Conservation (phyloP, 371 early-diverging fungal species). For the Mucor irregularis region DNA sequence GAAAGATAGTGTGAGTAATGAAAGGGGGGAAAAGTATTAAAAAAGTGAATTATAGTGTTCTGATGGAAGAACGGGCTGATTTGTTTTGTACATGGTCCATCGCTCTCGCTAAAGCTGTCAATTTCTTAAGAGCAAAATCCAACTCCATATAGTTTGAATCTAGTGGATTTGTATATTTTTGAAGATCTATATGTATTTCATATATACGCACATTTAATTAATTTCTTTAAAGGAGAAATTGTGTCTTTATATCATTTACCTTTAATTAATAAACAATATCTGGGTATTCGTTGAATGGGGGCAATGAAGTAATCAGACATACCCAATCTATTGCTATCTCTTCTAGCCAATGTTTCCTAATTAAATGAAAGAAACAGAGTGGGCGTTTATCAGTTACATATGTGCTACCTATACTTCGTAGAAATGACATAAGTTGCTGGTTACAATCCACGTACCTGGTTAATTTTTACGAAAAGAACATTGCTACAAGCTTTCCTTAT, state of each 20-base stretch:
- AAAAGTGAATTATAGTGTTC: constrained; percentile 3
- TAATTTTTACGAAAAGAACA: constrained; percentile 40
- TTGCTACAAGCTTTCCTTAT: constrained; percentile 44
- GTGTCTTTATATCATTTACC: constrained; percentile 26
- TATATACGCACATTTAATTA: neutral
- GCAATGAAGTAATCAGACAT: constrained; percentile 49
- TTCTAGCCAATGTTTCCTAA: constrained; percentile 38
- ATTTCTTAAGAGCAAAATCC: constrained; percentile 25
- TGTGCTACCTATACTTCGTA: too few species aligned
- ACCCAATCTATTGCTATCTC: constrained; percentile 46
- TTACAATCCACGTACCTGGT: constrained; percentile 31
- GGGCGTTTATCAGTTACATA: neutral
- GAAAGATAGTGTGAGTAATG: constrained; percentile 2
- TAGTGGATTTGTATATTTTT: constrained; percentile 31
- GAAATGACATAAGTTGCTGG: neutral
- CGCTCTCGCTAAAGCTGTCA: constrained; percentile 38
- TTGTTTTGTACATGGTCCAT: constrained; percentile 40
- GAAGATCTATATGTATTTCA: constrained; percentile 25
- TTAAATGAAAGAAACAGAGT: neutral
- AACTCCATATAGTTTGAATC: constrained; percentile 22
- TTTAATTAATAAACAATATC: constrained; percentile 47
- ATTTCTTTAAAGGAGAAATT: neutral
- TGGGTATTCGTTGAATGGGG: constrained; percentile 47
- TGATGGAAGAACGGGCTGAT: neutral
- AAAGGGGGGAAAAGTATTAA: neutral